Percentiles rank a stretch among this genome's conserved stretches.
phyloP scores from a whole-genome alignment of 768 basidiomycete species.

The Udeniomyces megalosporus region DNA sequence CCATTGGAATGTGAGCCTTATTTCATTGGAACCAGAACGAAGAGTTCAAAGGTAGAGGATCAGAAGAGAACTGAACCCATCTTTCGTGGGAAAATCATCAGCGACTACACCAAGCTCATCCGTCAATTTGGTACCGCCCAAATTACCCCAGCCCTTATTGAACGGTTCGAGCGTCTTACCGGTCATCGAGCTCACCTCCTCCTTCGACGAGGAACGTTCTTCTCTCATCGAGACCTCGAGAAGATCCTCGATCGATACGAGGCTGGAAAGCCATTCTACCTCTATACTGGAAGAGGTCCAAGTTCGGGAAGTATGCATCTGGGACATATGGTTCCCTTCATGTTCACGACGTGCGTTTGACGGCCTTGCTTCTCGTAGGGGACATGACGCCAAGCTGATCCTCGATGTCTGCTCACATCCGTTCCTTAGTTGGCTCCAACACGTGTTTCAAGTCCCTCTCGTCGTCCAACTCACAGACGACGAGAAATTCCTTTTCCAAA shows the following conservation, averaged over 20 bases:
- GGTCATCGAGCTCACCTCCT: slow-evolving; percentile 76
- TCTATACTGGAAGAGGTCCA: slow-evolving; percentile 94
- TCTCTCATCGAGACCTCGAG: slow-evolving; percentile 92
- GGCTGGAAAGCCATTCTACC: slow-evolving; percentile 89
- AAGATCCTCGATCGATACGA: slow-evolving; percentile 88
- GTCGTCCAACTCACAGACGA: slow-evolving; percentile 96
- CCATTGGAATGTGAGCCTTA: slow-evolving; percentile 39
- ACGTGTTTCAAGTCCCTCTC: slow-evolving; percentile 82
- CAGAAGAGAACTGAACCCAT: too few relatives aligned
- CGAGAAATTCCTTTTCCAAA: slow-evolving; percentile 97
- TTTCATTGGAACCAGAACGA: too few relatives aligned
- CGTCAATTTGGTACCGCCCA: slow-evolving; percentile 82
- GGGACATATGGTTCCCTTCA: slow-evolving; percentile 93
- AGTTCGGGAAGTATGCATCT: slow-evolving; percentile 94
- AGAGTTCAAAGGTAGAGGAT: too few relatives aligned
- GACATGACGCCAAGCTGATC: background rate
- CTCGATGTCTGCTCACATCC: background rate
- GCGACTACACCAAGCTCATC: slow-evolving; percentile 92
- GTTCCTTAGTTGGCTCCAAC: slow-evolving; percentile 82
- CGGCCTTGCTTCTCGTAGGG: background rate
- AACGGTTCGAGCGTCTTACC: slow-evolving; percentile 79
- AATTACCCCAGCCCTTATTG: slow-evolving; percentile 57
- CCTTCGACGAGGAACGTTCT: slow-evolving; percentile 83
- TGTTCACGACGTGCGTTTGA: slow-evolving; percentile 76
- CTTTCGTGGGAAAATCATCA: too few relatives aligned